phyloP scores from a whole-genome alignment of 2,329 filamentous ascomycete genomes.

The Hypomyces rosellus region DNA sequence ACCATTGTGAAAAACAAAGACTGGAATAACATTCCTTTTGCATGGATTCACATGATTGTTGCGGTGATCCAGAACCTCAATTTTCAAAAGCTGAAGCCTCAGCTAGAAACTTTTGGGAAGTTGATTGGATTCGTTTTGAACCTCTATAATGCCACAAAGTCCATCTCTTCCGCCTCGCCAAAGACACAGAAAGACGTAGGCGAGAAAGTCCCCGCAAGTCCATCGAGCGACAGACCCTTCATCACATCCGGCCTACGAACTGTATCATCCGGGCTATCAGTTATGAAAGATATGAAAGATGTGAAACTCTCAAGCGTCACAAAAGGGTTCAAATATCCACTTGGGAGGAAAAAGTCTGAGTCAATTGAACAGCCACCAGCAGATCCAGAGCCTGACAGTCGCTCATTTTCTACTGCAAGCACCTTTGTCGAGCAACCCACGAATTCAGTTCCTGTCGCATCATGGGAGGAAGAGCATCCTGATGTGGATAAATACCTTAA shows the following conservation, averaged over 20 bases:
- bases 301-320: too few species aligned
- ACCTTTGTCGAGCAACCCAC: too few species aligned
- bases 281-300: not conserved
- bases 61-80: not conserved
- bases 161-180: not conserved
- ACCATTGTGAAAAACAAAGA: constrained; percentile 3
- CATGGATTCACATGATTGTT: constrained; percentile 3
- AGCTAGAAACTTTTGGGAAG: constrained; percentile 7
- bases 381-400: too few species aligned
- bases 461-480: too few species aligned
- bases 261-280: not conserved
- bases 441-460: too few species aligned
- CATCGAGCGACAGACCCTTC: not conserved
- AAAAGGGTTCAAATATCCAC: too few species aligned
- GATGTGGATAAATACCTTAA: too few species aligned
- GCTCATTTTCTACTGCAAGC: too few species aligned
- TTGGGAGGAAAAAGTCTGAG: too few species aligned
- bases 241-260: not conserved
- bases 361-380: too few species aligned
- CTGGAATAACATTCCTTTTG: not conserved
- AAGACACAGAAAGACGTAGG: not conserved
- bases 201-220: not conserved
- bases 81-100: not conserved
- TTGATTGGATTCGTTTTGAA: constrained; percentile 1
- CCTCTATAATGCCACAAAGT: not conserved